These are phyloP conservation scores for Globisporangium yorkense DNA, from an alignment of 352 stramenopile species.

Conservation along the genomic window DNA sequence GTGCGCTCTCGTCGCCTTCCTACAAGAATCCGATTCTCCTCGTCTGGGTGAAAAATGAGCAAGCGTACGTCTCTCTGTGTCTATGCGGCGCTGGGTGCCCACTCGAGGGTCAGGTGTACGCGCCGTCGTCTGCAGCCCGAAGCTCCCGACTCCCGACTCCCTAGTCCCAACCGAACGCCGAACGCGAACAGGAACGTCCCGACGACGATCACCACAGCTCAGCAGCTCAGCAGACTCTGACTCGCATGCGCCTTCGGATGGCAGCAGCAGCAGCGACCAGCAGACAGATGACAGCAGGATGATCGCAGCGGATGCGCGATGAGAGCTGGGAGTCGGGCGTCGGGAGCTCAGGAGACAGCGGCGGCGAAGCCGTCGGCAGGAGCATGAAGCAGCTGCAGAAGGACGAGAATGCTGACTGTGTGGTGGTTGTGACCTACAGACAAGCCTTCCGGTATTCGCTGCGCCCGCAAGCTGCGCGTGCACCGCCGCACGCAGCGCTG, in stretches of 20 bases:
- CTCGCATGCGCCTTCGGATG: no score
- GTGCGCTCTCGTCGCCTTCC: neutral
- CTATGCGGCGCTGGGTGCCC: neutral
- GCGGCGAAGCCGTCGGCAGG: neutral
- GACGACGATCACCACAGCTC: no score
- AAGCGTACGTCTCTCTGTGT: slow-evolving; percentile 45
- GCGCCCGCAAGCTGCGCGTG: slow-evolving; percentile 98
- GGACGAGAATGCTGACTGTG: neutral
- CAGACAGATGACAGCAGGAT: no score
- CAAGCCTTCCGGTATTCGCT: slow-evolving; percentile 99
- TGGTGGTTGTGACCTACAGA: slow-evolving; percentile 44
- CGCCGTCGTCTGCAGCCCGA: no score
- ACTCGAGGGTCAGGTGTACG: neutral
- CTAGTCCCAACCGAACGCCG: no score
- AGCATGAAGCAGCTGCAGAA: neutral
- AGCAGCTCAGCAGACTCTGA: no score
- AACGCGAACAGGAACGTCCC: no score
- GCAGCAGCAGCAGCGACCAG: no score
- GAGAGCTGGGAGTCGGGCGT: no score
- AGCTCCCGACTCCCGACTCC: no score
- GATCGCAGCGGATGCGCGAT: no score
- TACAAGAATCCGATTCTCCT: slow-evolving; percentile 48
- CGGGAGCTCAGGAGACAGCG: neutral
- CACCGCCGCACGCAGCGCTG: slow-evolving; percentile 98
- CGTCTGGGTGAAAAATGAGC: slow-evolving; percentile 80